Evolutionary conservation across 2,329 filamentous ascomycete genomes (phyloP).

Genomic region (Massarina eburnea): DNA sequence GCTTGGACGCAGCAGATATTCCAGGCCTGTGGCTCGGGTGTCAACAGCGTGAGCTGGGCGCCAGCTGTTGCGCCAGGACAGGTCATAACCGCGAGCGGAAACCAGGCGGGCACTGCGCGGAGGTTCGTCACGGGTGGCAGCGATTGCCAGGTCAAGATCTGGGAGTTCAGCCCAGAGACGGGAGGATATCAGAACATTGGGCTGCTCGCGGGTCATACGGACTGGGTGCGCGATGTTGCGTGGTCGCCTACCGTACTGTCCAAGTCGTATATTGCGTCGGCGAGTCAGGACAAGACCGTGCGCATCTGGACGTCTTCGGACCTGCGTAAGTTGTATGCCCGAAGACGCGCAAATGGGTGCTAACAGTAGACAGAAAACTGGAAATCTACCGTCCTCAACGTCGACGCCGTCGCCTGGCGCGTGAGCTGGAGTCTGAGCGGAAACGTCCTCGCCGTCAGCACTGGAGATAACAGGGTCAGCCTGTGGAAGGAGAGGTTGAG

Average conservation of each 20-base stretch:
- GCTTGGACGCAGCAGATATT: conserved; percentile 88
- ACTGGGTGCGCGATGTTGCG: conserved; percentile 97
- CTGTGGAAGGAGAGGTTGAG: conserved; percentile 98
- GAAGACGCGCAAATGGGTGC: conserved; percentile 34
- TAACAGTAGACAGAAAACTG: conserved; percentile 64
- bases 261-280: conserved; percentile 95
- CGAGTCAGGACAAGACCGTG: conserved; percentile 94
- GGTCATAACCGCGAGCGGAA: conserved; percentile 70
- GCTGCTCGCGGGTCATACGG: conserved; percentile 75
- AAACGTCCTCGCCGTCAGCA: conserved; percentile 91
- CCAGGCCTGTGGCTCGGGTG: conserved; percentile 87
- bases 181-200: conserved; percentile 55
- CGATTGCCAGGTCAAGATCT: conserved; percentile 92
- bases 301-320: conserved; percentile 80
- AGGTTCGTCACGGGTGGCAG: conserved; percentile 93
- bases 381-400: conserved; percentile 81
- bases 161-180: conserved; percentile 67
- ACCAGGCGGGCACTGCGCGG: conserved; percentile 60
- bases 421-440: conserved; percentile 98
- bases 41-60: conserved; percentile 95
- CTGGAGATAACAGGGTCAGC: conserved; percentile 93
- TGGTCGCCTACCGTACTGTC: conserved; percentile 95
- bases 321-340: conserved; percentile 36
- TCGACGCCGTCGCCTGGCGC: conserved; percentile 89
- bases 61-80: conserved; percentile 82